Evolutionary conservation across 805 yeast species (phyloP).

Genomic region (Wickerhamiella galacta): DNA sequence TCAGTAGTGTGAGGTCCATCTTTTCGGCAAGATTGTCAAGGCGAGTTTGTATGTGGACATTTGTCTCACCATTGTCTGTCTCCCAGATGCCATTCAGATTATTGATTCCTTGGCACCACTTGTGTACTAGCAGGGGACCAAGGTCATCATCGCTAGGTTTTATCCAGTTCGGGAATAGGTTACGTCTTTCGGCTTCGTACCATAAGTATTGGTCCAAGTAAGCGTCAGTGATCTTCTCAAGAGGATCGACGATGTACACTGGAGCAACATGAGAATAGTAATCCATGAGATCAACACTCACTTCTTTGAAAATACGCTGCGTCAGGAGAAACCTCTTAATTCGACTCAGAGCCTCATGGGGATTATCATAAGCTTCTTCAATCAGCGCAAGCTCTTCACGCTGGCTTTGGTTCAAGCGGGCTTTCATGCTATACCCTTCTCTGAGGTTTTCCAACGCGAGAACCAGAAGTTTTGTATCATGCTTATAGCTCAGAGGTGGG

Average conservation of each 20-base stretch:
- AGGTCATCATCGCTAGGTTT: slow-evolving; percentile 90
- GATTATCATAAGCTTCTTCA: slow-evolving; percentile 93
- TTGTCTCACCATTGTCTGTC: slow-evolving; percentile 51
- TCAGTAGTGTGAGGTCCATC: slow-evolving; percentile 72
- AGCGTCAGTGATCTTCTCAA: slow-evolving; percentile 92
- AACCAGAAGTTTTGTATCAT: slow-evolving; percentile 78
- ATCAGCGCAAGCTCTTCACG: slow-evolving; percentile 85
- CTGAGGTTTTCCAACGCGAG: slow-evolving; percentile 80
- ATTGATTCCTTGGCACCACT: slow-evolving; percentile 87
- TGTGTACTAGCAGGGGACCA: slow-evolving; percentile 79
- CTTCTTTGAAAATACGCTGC: slow-evolving; percentile 85
- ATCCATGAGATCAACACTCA: slow-evolving; percentile 78
- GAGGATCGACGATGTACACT: slow-evolving; percentile 73
- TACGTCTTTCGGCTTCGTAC: slow-evolving; percentile 84
- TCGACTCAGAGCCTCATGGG: slow-evolving; percentile 78
- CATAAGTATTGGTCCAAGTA: slow-evolving; percentile 88
- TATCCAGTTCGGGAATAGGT: slow-evolving; percentile 87
- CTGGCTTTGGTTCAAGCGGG: slow-evolving; percentile 68
- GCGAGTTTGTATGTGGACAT: slow-evolving; percentile 69
- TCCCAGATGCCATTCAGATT: slow-evolving; percentile 70
- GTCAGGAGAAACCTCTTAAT: slow-evolving; percentile 69
- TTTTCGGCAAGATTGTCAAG: slow-evolving; percentile 63
- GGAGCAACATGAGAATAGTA: slow-evolving; percentile 72
- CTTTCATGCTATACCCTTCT: slow-evolving; percentile 58
- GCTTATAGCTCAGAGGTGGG: slow-evolving; percentile 82